phyloP scores from a whole-genome alignment of 345 rosid species.

The Cardiospermum halicacabum region DNA sequence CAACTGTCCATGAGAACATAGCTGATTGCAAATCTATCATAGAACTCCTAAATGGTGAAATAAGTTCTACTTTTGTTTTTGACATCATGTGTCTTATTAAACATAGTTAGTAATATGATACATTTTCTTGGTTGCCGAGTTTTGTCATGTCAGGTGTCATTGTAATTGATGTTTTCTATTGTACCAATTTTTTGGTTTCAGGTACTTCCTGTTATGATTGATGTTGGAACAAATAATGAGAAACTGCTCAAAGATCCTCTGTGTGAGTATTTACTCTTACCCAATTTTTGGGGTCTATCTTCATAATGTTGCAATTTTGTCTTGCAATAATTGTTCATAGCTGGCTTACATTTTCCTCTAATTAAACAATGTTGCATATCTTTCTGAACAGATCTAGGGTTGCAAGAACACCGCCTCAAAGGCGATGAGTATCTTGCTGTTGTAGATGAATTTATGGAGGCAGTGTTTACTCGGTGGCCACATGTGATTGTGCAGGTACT shows the following conservation, averaged over 20 bases:
- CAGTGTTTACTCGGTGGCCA: constrained; percentile 98
- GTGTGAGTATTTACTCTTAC: constrained; percentile 49
- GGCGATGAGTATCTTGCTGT: constrained; percentile 69
- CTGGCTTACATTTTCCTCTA: not conserved
- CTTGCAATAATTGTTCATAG: not conserved
- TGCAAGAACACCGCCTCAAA: constrained; percentile 87
- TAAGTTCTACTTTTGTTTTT: not conserved
- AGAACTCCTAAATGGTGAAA: not conserved
- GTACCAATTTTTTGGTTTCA: constrained; percentile 23
- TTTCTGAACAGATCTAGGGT: constrained; percentile 72
- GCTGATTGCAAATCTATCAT: not conserved
- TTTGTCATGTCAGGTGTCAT: too few species aligned
- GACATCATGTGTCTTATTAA: not conserved
- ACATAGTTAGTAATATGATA: not conserved
- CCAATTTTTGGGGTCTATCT: not conserved
- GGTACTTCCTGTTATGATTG: constrained; percentile 99
- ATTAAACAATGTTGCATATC: constrained; percentile 11
- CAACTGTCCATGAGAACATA: not conserved
- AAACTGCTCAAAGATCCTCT: constrained; percentile 76
- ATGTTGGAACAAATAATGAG: constrained; percentile 97
- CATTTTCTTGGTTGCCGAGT: too few species aligned
- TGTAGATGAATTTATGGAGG: constrained; percentile 97
- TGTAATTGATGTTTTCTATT: not conserved
- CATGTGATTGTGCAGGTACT: constrained; percentile 92
- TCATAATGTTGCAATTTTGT: not conserved